Percentiles rank a stretch among this genome's conserved stretches.
Conservation (phyloP, 352 stramenopile genomes). For the Globisporangium parvum region DNA sequence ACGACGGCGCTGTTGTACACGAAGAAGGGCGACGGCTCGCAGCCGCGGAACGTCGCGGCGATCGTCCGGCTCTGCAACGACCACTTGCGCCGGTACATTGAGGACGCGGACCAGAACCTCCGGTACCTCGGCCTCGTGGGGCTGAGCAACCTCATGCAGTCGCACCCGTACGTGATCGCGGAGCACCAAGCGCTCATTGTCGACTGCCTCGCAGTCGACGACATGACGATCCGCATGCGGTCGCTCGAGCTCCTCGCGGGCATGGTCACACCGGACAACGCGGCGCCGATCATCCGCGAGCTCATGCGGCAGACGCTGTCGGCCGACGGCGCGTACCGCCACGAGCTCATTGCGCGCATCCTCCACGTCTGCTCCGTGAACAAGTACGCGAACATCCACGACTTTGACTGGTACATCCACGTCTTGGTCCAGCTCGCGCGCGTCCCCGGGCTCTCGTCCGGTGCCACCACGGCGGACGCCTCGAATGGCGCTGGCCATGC, state of each 20-base stretch:
- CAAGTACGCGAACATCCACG: constrained; percentile 97
- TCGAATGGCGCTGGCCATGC: constrained; percentile 10
- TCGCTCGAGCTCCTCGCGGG: constrained; percentile 93
- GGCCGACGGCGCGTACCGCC: constrained; percentile 91
- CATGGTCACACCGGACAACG: constrained; percentile 96
- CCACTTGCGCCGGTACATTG: constrained; percentile 94
- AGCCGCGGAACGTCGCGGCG: constrained; percentile 90
- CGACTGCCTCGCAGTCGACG: constrained; percentile 95
- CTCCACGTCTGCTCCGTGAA: constrained; percentile 95
- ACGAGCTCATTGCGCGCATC: constrained; percentile 96
- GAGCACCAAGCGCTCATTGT: constrained; percentile 96
- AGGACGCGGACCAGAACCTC: constrained; percentile 98
- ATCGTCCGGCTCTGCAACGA: constrained; percentile 95
- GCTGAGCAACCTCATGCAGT: constrained; percentile 95
- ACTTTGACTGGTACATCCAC: constrained; percentile 99
- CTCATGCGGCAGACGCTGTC: constrained; percentile 94
- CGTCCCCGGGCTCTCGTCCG: constrained; percentile 69
- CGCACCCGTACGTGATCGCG: constrained; percentile 91
- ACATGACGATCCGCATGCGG: constrained; percentile 98
- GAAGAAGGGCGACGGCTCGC: constrained; percentile 93
- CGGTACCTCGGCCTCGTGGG: constrained; percentile 98
- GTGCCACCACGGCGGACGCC: constrained; percentile 36
- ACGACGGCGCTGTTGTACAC: constrained; percentile 96
- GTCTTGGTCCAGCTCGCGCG: constrained; percentile 94
- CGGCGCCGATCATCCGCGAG: constrained; percentile 95